Conservation (phyloP, 306 rosid species). For the Prunus persica region DNA sequence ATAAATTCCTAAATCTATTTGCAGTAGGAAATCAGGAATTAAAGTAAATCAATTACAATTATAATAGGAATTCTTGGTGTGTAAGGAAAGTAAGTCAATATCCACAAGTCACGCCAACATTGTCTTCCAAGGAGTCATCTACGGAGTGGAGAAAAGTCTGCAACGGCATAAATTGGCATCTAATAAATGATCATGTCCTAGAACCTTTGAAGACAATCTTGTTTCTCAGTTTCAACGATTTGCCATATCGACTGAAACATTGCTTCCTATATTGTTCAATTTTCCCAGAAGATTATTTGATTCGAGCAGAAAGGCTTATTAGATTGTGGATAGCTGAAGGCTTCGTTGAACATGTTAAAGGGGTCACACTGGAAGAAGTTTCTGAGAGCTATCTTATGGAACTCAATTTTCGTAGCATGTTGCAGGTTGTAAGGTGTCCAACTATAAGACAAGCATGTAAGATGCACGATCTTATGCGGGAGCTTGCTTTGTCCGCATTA, state of each 20-base stretch:
- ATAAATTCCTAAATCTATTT: too few relatives aligned
- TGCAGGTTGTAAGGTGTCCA: background rate
- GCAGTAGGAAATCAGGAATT: too few relatives aligned
- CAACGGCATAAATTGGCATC: slow-evolving; percentile 14
- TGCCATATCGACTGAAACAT: slow-evolving; percentile 21
- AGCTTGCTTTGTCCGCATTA: slow-evolving; percentile 7
- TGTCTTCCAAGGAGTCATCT: slow-evolving; percentile 15
- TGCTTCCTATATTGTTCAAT: slow-evolving; percentile 12
- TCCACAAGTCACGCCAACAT: too few relatives aligned
- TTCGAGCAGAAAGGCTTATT: too few relatives aligned
- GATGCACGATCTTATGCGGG: slow-evolving; percentile 25
- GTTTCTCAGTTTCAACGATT: slow-evolving; percentile 24
- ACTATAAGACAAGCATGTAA: background rate
- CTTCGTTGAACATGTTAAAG: too few relatives aligned
- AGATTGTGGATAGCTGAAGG: too few relatives aligned
- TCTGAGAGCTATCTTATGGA: slow-evolving; percentile 15
- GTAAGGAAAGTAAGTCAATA: too few relatives aligned
- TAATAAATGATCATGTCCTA: slow-evolving; percentile 2
- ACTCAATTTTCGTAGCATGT: slow-evolving; percentile 19
- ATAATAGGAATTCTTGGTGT: too few relatives aligned
- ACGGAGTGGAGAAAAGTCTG: slow-evolving; percentile 17
- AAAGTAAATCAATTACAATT: too few relatives aligned
- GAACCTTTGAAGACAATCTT: slow-evolving; percentile 13
- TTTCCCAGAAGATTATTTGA: too few relatives aligned
- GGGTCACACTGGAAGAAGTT: background rate